Base-by-base conservation (phyloP, 2,329 filamentous ascomycete species). In the Pleomassaria siparia region DNA sequence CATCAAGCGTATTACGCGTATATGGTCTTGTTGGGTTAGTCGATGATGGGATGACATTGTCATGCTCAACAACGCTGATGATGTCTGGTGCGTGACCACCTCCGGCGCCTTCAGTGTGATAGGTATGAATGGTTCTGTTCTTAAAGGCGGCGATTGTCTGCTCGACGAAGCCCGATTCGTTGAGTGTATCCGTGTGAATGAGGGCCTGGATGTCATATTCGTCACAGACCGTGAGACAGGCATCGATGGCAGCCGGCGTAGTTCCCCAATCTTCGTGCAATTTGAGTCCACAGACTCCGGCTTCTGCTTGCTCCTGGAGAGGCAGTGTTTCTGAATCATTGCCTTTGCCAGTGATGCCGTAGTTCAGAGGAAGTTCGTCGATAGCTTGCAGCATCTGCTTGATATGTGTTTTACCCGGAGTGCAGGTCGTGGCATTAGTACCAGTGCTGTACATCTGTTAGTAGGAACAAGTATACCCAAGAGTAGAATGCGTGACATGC, bases 121-220 rank as follows among this genome's bases (percentile, higher is more conserved):
- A 97, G 1, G 92, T 95, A 73, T 97, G 92, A 62, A 97, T 95
- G 1, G 90, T 89, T 51, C 92, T 85, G 64, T 84, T 79, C 68
- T 89, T 90, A 79, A 97, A 87, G 2, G 91, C 85, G n/a, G 78
- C 82, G 52, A 96, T 84, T 2, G 91, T 96, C 49, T 89, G 87
- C 69, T 96, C 92, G 42, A 97, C 92, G 64, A 96, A 97, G n/a
- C 92, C 92, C 15, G 89, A 92, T 72, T 97, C 92, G 71, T 97
- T 97, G 51, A 97, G 82, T 0, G 92, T 96, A 70, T 97, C 92
- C 0, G 91, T 96, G 70, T 96, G 92, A 60, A 97, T 95, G 55
- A 96, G 83, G 56, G 89, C 95, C 71, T 97, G 92, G 21, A 97
- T 83, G 64, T 97, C 92, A 46, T 89, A 82, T 66, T 95, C 87